Evolutionary conservation across 2,329 filamentous ascomycete genomes (phyloP).

Genomic region (Bipolaris zeicola): DNA sequence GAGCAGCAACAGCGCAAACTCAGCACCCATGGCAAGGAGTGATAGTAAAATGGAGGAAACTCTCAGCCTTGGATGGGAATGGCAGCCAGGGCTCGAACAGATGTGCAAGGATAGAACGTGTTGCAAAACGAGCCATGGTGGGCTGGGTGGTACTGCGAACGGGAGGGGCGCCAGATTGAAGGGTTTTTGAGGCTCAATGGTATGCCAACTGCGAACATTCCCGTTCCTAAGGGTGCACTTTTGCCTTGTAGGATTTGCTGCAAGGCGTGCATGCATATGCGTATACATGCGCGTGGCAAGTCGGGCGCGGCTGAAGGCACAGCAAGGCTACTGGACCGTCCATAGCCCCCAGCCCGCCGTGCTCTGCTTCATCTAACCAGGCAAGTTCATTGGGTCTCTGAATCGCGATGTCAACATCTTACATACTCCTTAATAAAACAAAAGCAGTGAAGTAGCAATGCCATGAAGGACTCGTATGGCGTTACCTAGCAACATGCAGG

Average conservation of each 20-base stretch:
- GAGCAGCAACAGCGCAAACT: not conserved
- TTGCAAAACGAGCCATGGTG: not conserved
- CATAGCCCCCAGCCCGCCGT: not conserved
- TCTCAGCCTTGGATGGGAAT: not conserved
- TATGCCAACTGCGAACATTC: not conserved
- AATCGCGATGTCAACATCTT: not conserved
- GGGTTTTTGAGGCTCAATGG: not conserved
- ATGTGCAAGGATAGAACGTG: not conserved
- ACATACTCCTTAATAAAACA: not conserved
- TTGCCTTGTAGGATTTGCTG: not conserved
- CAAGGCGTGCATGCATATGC: not conserved
- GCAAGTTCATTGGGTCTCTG: not conserved
- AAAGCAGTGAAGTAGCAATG: not conserved
- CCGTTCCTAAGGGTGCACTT: not conserved
- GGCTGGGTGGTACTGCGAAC: not conserved
- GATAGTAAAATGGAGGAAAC: conserved; percentile 12
- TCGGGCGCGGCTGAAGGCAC: not conserved
- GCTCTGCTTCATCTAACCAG: not conserved
- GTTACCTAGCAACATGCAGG: not conserved
- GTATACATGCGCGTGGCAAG: not conserved
- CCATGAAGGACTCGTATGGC: not conserved
- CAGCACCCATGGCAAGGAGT: conserved; percentile 1
- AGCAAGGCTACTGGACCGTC: not conserved
- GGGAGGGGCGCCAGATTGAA: not conserved
- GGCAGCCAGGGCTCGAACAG: not conserved